These are phyloP conservation scores for Hydnomerulius pinastri DNA, from an alignment of 768 basidiomycete species.

Conservation along the genomic window DNA sequence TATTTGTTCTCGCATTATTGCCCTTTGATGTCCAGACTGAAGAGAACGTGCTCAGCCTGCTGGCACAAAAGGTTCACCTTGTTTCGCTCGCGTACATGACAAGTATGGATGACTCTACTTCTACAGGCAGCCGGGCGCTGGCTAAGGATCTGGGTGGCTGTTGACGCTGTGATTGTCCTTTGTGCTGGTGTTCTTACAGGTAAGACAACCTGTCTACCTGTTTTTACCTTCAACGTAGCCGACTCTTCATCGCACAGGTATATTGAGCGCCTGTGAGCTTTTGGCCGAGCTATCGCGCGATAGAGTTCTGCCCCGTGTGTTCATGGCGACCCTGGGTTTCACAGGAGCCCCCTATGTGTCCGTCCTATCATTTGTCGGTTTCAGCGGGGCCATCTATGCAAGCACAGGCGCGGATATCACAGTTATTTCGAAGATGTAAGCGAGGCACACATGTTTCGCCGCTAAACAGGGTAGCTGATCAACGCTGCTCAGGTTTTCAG, in stretches of 20 bases:
- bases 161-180: conserved; percentile 71
- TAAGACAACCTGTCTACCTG: conserved; percentile 16
- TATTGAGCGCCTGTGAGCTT: conserved; percentile 59
- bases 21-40: conserved; percentile 50
- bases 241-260: conserved; percentile 37
- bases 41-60: conserved; percentile 65
- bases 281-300: conserved; percentile 60
- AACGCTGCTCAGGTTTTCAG: conserved; percentile 51
- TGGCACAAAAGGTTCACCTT: conserved; percentile 54
- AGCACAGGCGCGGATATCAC: conserved; percentile 52
- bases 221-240: conserved; percentile 1
- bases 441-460: not conserved
- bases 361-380: conserved; percentile 48
- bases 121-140: conserved; percentile 57
- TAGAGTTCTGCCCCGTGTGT: conserved; percentile 56
- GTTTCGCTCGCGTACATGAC: not conserved
- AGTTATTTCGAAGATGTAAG: conserved; percentile 61
- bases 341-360: conserved; percentile 57
- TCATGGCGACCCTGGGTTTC: conserved; percentile 47
- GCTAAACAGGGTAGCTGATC: not conserved
- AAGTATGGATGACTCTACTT: not conserved
- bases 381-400: conserved; percentile 58
- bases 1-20: conserved; percentile 60
- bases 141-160: conserved; percentile 62
- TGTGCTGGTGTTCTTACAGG: conserved; percentile 75